A percentile compares a stretch with the other conserved stretches of the same genome.
Conservation (phyloP, 2,329 filamentous ascomycete species). For the Cercospora berteroae region DNA sequence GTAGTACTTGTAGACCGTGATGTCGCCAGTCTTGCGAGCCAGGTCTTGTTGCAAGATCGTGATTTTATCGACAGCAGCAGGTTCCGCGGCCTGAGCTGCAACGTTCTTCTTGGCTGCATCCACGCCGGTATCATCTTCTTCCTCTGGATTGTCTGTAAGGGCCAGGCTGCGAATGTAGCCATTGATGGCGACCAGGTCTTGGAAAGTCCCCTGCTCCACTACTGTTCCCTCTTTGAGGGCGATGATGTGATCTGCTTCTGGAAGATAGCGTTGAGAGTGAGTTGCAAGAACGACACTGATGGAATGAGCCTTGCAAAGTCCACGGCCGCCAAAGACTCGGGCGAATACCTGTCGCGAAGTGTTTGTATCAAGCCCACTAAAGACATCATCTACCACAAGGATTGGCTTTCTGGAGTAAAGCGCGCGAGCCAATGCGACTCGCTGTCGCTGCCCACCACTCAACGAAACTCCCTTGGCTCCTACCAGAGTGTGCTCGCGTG, state of each 20-base stretch:
- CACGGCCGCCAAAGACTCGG: constrained; percentile 43
- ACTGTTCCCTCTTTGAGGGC: constrained; percentile 36
- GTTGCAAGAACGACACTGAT: constrained; percentile 48
- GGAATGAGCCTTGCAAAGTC: constrained; percentile 42
- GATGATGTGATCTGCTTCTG: constrained; percentile 45
- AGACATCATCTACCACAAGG: constrained; percentile 78
- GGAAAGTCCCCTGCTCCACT: constrained; percentile 40
- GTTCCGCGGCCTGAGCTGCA: neutral
- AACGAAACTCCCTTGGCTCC: constrained; percentile 83
- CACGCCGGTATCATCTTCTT: neutral
- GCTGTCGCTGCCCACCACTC: constrained; percentile 80
- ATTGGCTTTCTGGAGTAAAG: constrained; percentile 76
- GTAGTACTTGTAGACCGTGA: constrained; percentile 41
- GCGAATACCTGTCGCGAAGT: constrained; percentile 48
- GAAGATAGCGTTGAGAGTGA: constrained; percentile 40
- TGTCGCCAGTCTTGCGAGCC: constrained; percentile 38
- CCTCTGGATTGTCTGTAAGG: neutral
- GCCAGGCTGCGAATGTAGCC: constrained; percentile 19
- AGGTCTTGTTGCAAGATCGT: constrained; percentile 21
- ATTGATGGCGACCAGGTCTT: constrained; percentile 22
- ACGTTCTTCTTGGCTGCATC: neutral
- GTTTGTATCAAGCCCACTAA: constrained; percentile 66
- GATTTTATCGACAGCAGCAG: constrained; percentile 11
- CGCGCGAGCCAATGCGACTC: constrained; percentile 74
- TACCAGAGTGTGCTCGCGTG: constrained; percentile 77